A percentile compares a stretch with the other conserved stretches of the same genome.
Conservation (phyloP, 257 asterid species). For the Fraxinus anomala region DNA sequence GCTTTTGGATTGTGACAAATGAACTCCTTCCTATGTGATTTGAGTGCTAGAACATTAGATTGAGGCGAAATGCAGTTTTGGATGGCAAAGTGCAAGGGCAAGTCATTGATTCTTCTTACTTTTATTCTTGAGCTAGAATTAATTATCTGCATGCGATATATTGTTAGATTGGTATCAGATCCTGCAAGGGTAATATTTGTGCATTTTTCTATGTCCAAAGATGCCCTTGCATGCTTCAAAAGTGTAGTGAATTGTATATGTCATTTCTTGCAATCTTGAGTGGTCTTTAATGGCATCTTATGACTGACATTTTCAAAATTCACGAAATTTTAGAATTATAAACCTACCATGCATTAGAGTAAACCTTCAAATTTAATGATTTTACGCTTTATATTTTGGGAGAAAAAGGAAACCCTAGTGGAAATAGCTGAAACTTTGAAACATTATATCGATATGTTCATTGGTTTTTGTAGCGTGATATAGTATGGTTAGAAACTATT, state of each 20-base stretch:
- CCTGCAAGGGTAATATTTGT: not conserved
- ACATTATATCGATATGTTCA: too few relatives aligned
- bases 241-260: not conserved
- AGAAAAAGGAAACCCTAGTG: not conserved
- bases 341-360: not conserved
- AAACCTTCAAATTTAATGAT: too few relatives aligned
- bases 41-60: not conserved
- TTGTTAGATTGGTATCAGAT: not conserved
- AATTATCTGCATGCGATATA: not conserved
- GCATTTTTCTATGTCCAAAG: not conserved
- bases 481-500: too few relatives aligned
- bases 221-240: not conserved
- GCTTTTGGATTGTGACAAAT: not conserved
- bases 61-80: not conserved
- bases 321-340: not conserved
- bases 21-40: not conserved
- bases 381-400: not conserved
- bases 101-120: too few relatives aligned
- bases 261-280: not conserved
- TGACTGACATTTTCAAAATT: not conserved
- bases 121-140: too few relatives aligned
- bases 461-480: too few relatives aligned
- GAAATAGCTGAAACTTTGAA: too few relatives aligned
- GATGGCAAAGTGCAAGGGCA: not conserved
- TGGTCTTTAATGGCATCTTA: not conserved